Conservation (phyloP, 2,329 filamentous ascomycete species). For the Purpureocillium lavendulum region DNA sequence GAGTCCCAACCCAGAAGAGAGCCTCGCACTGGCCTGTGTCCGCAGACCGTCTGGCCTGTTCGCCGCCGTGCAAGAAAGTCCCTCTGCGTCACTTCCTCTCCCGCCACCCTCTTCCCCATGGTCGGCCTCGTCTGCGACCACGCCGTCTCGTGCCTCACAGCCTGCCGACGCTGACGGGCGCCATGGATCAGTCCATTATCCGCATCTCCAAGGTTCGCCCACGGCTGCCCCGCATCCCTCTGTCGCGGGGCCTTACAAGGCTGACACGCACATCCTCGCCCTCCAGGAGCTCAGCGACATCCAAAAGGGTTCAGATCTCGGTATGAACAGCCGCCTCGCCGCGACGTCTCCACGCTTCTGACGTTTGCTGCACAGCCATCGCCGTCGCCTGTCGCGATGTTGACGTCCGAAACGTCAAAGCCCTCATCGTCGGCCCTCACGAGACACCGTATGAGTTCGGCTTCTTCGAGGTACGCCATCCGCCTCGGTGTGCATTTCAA, state of each 20-base stretch:
- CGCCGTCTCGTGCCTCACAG: constrained; percentile 3
- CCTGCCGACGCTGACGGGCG: constrained; percentile 7
- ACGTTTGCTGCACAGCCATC: constrained; percentile 48
- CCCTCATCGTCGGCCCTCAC: constrained; percentile 84
- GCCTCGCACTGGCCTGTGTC: too few species aligned
- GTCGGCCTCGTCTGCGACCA: constrained; percentile 1
- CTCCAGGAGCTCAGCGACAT: constrained; percentile 74
- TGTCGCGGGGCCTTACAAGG: constrained; percentile 14
- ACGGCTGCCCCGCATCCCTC: constrained; percentile 10
- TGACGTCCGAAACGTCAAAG: constrained; percentile 81
- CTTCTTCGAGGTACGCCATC: constrained; percentile 73
- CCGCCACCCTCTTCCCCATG: constrained; percentile 4
- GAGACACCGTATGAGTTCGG: constrained; percentile 96
- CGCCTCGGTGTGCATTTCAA: too few species aligned
- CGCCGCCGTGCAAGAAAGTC: neutral
- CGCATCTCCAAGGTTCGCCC: constrained; percentile 70
- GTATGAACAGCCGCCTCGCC: constrained; percentile 38
- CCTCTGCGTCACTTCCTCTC: neutral
- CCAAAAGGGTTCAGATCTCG: constrained; percentile 75
- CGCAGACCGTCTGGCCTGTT: neutral
- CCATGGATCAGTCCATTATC: constrained; percentile 71
- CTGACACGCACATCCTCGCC: constrained; percentile 5
- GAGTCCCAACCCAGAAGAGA: too few species aligned
- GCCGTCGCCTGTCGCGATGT: constrained; percentile 80
- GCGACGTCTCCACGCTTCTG: constrained; percentile 1